Percentiles rank a stretch among this genome's conserved stretches.
Evolutionary conservation across 2,329 filamentous ascomycete species (phyloP).

Genomic region (Leptographium lundbergii): DNA sequence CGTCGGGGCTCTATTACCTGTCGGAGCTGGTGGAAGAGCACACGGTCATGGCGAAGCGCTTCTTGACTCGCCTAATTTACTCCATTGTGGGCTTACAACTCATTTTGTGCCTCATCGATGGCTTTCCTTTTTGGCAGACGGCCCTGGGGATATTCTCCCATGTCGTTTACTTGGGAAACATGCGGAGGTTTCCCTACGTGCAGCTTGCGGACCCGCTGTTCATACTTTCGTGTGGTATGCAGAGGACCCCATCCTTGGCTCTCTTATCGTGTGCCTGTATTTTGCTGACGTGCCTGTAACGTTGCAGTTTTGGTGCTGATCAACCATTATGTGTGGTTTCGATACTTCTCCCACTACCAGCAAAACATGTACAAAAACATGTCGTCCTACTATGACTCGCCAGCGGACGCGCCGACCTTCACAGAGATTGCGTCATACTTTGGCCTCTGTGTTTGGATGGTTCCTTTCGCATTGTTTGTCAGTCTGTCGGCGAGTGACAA

Average conservation of each 20-base stretch:
- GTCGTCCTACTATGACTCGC: constrained; percentile 49
- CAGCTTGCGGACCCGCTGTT: constrained; percentile 82
- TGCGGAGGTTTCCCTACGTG: constrained; percentile 62
- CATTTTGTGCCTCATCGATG: constrained; percentile 66
- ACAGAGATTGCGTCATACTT: constrained; percentile 95
- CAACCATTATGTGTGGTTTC: constrained; percentile 96
- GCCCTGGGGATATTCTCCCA: constrained; percentile 69
- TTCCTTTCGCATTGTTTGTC: constrained; percentile 91
- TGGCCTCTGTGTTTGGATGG: constrained; percentile 89
- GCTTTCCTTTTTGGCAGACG: constrained; percentile 68
- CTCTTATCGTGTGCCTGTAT: not conserved
- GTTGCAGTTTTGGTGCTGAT: constrained; percentile 65
- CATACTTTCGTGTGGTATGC: constrained; percentile 64
- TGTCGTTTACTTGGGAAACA: constrained; percentile 76
- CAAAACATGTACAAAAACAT: constrained; percentile 42
- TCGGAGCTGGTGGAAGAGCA: constrained; percentile 98
- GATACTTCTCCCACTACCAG: constrained; percentile 64
- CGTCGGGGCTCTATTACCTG: constrained; percentile 96
- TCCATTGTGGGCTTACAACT: constrained; percentile 61
- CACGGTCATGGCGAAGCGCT: constrained; percentile 77
- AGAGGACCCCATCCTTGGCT: not conserved
- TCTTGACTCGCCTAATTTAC: constrained; percentile 81
- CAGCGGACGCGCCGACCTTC: constrained; percentile 60
- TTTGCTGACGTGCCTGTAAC: not conserved
- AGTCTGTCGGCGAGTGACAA: constrained; percentile 91